Evolutionary conservation across 2,329 filamentous ascomycete species (phyloP), one percentile per base, ranked within the genome.

Genomic region (Neofusicoccum sp.): DNA sequence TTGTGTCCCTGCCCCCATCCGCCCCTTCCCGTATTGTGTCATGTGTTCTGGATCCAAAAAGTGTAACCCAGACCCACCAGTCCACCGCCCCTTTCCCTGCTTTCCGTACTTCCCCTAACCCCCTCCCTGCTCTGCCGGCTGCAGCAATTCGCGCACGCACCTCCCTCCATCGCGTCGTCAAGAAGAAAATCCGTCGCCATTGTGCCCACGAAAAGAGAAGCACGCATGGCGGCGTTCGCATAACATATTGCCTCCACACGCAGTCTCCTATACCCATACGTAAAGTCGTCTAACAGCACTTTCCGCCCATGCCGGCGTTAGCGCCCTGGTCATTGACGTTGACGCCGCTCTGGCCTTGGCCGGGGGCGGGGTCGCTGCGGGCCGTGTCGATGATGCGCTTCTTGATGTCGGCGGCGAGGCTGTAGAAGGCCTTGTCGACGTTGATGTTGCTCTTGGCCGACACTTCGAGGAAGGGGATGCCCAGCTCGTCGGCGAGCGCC

Each of bases 401-500:
- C 87, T 99, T 99, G 82, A 99, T 98, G 74, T 98, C 93, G 66
- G 89, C 86, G 14, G 95, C 95, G 69, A 99, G 86, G 75, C 85
- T 93, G 82, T 96, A 98, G 76, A 99, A 99, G 16, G 95, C 95
- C 82, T 97, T 93, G 79, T 99, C 95, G 72, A 99, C 96, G 80
- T 99, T 99, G 86, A 96, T 97, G 82, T 98, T 98, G 82, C 90
- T 93, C 85, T 99, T 99, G 66, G 95, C 95, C 16, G 91, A 96
- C 64, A 99, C 95, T 77, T 99, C 95, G 75, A 99, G 89, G 84
- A 99, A 99, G 20, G 95, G 93, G 66, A 99, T 96, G 72, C 93
- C 92, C 63, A 99, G 88, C 79, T 98, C 95, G 78, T 96, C 90
- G 62, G 95, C 95, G 61, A 99, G 86, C 66, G 89, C 88, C 78